A percentile compares a stretch with the other conserved stretches of the same genome.
phyloP scores from a whole-genome alignment of 306 rosid genomes.

The Cajanus cajan region DNA sequence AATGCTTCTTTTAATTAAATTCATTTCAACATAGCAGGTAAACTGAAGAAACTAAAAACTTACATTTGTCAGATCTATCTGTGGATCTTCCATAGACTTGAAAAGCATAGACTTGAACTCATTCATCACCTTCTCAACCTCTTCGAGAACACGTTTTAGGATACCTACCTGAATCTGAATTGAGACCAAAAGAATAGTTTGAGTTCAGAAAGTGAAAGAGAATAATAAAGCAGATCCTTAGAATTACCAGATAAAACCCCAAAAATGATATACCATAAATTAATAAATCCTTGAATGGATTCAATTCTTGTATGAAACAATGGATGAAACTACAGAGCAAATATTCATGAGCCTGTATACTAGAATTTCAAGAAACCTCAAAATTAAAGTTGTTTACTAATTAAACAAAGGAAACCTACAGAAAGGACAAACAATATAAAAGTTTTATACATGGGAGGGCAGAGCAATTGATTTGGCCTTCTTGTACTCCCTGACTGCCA shows the following conservation, averaged over 20 bases:
- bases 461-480: constrained; percentile 96
- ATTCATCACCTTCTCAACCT: constrained; percentile 95
- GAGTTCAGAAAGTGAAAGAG: constrained; percentile 18
- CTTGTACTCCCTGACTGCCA: constrained; percentile 99
- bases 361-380: constrained; percentile 26
- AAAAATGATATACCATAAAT: constrained; percentile 1
- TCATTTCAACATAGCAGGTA: constrained; percentile 1
- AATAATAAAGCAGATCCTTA: constrained; percentile 7
- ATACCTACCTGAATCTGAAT: constrained; percentile 80
- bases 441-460: constrained; percentile 81
- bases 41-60: constrained; percentile 37
- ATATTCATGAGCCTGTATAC: not conserved
- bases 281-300: constrained; percentile 23
- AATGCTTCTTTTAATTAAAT: constrained; percentile 24
- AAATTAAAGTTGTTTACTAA: constrained; percentile 18
- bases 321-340: not conserved
- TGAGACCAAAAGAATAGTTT: constrained; percentile 15
- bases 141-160: constrained; percentile 97
- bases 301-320: not conserved
- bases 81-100: constrained; percentile 97
- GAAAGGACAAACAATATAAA: constrained; percentile 26
- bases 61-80: constrained; percentile 85
- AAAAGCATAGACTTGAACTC: constrained; percentile 92
- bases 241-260: constrained; percentile 14
- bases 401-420: constrained; percentile 17